Evolutionary conservation across 352 stramenopile genomes (phyloP).

Genomic region (Lagenidium giganteum): DNA sequence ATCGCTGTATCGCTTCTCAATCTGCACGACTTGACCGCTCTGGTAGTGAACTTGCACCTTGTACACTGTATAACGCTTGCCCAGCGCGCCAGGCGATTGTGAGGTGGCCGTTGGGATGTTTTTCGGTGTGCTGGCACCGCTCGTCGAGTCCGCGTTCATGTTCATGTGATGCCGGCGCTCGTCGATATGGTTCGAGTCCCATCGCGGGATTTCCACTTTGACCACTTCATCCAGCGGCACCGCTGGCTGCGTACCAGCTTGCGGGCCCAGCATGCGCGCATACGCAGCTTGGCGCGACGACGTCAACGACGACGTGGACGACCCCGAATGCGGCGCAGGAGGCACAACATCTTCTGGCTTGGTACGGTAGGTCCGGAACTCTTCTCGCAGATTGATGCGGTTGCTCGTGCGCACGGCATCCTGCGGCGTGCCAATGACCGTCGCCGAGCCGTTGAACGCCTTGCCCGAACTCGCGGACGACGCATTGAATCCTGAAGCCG

Average conservation of each 20-base stretch:
- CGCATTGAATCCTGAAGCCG: no score
- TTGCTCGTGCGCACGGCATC: no score
- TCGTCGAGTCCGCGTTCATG: conserved; percentile 5
- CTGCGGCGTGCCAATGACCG: conserved; percentile 14
- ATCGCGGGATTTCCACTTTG: conserved; percentile 70
- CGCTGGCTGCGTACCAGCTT: conserved; percentile 19
- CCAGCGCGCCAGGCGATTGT: not conserved
- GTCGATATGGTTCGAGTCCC: conserved; percentile 54
- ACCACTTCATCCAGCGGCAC: conserved; percentile 72
- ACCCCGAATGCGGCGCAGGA: no score
- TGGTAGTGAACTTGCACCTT: conserved; percentile 74
- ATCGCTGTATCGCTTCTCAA: conserved; percentile 80
- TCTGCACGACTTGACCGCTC: conserved; percentile 46
- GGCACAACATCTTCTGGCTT: no score
- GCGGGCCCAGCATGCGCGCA: no score
- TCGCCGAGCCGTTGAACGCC: conserved; percentile 12
- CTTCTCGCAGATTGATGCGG: no score
- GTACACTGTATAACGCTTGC: conserved; percentile 77
- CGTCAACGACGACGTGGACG: no score
- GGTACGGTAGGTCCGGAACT: no score
- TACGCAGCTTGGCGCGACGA: no score
- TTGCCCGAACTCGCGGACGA: no score
- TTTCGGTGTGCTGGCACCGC: conserved; percentile 10
- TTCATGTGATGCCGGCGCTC: conserved; percentile 8
- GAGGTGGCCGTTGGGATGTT: no score